These are phyloP conservation scores for Hypomontagnella monticulosa DNA, from an alignment of 495 filamentous ascomycete species.

Conservation along the genomic window DNA sequence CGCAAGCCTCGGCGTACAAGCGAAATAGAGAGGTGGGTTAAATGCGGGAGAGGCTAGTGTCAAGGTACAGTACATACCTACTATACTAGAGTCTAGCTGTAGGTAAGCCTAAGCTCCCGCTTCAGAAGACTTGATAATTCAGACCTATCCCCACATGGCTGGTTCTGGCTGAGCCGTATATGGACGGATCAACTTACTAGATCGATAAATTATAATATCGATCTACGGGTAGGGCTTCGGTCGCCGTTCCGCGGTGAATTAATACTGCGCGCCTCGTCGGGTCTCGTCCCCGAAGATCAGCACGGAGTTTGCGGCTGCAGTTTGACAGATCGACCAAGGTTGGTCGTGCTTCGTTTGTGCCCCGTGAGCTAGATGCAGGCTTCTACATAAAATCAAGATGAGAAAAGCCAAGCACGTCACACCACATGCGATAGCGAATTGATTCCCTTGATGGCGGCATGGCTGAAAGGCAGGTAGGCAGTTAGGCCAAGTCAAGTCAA, in stretches of 20 bases:
- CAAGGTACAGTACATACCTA: neutral
- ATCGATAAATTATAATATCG: conserved; percentile 37
- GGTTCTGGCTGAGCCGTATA: neutral
- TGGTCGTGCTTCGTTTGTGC: neutral
- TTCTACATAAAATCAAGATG: conserved; percentile 10
- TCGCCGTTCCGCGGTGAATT: conserved; percentile 8
- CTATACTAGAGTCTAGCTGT: neutral
- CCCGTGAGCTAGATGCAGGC: conserved; percentile 1
- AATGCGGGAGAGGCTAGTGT: no score
- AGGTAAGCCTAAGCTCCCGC: no score
- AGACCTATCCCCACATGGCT: neutral
- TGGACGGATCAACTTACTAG: neutral
- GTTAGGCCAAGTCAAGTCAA: no score
- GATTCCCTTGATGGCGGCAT: neutral
- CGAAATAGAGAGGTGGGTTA: conserved; percentile 3
- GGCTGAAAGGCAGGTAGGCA: neutral
- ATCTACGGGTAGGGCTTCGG: conserved; percentile 27
- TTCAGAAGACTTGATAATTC: neutral
- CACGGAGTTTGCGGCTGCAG: conserved; percentile 41
- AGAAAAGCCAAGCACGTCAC: conserved; percentile 20
- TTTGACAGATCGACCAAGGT: conserved; percentile 27
- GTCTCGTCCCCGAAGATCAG: conserved; percentile 37
- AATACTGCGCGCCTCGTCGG: conserved; percentile 31
- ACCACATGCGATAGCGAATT: conserved; percentile 11
- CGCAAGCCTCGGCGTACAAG: conserved; percentile 23